A percentile compares a stretch with the other conserved stretches of the same genome.
phyloP scores from a whole-genome alignment of 2,329 filamentous ascomycete species.

The Aspergillus sp. region DNA sequence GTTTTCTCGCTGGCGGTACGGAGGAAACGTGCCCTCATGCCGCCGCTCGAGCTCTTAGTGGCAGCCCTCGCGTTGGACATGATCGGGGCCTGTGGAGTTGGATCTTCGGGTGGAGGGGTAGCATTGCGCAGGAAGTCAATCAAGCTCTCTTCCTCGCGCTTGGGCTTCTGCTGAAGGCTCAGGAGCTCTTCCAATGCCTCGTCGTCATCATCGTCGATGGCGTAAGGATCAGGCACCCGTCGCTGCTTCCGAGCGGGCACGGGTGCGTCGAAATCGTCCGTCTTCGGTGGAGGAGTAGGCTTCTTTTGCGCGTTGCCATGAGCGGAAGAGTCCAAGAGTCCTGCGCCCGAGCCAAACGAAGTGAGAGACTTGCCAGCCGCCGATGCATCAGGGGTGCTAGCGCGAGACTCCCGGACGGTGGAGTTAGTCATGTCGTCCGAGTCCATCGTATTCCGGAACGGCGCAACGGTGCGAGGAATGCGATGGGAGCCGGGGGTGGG shows the following conservation, averaged over 20 bases:
- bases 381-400: conserved; percentile 46
- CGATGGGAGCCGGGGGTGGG: conserved; percentile 57
- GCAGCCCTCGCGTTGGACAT: not conserved
- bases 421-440: conserved; percentile 57
- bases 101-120: conserved; percentile 34
- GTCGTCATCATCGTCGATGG: conserved; percentile 70
- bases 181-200: conserved; percentile 55
- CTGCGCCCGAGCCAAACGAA: conserved; percentile 66
- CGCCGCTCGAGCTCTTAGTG: not conserved
- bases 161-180: conserved; percentile 26
- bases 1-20: conserved; percentile 15
- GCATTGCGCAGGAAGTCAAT: conserved; percentile 42
- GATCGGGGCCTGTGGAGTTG: conserved; percentile 24
- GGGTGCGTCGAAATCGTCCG: conserved; percentile 27
- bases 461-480: conserved; percentile 74
- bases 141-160: conserved; percentile 39
- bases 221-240: conserved; percentile 79
- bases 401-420: conserved; percentile 29
- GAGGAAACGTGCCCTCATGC: conserved; percentile 30
- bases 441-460: conserved; percentile 78
- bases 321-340: conserved; percentile 46
- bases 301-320: conserved; percentile 18
- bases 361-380: conserved; percentile 41
- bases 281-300: conserved; percentile 6
- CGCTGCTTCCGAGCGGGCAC: conserved; percentile 66